Base-by-base conservation (phyloP, 2,329 filamentous ascomycete species). In the Colletotrichum spinosum region DNA sequence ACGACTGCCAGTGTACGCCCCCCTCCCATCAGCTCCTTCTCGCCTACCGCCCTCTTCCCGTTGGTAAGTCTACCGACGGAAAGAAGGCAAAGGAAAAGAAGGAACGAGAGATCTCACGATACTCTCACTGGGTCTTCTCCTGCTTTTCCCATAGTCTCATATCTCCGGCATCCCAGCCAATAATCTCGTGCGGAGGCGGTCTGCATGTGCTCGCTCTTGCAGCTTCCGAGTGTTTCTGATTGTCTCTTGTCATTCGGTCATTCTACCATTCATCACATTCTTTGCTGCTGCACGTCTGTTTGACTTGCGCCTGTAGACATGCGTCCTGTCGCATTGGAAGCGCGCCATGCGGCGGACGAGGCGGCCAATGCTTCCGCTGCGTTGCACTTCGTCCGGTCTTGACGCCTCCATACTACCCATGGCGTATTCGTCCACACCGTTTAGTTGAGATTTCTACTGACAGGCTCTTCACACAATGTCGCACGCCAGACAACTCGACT, bases 221-320 rank as follows among this genome's bases (percentile, higher is more conserved):
- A 55, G 35, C 34, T 39, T 51, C 45, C 35, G 45, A 33, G 37
- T 65, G 62, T 61, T 65, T 65, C 57, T 61, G 45, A 46, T 65
- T 56, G 50, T 51, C 57, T 61, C 45, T 52, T 35, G 25, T 41
- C 13, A 59, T 63, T 63, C 54, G 48, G 35, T 42, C 48, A 52
- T 52, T 25, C 38, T 25, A 37, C 39, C 56, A 59, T 44, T 65
- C 46, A 53, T 65, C 62, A 34, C 52, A 65, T 48, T 52, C 34
- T 55, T 41, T 65, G 42, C 48, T 54, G 25, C 61, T 67, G 65
- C 61, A 60, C 56, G 46, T 56, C 61, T 67, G 50, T 60, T 65
- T 54, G 61, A 60, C 65, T 60, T 65, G 55, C 60, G 49, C 65
- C 51, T 61, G 33, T 42, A 65, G 65, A 65, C 56, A 50, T 60